These are phyloP conservation scores for Camellia sinensis DNA, from an alignment of 148 eudicot species.

Conservation along the genomic window DNA sequence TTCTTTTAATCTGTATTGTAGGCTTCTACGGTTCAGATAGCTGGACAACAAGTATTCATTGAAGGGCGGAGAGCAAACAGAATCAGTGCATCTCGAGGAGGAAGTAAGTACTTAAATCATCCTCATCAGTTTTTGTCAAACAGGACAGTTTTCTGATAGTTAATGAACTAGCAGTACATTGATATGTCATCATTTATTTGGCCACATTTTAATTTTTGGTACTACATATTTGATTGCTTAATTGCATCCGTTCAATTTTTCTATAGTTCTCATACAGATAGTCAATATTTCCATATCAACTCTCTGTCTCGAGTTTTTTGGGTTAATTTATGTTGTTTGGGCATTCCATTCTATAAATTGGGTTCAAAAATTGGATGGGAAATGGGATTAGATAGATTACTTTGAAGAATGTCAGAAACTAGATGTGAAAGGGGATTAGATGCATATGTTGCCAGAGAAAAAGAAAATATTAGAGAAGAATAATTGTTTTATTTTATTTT, in stretches of 20 bases:
- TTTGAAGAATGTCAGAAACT: neutral
- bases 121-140: neutral
- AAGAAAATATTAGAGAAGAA: too few species aligned
- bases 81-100: slow-evolving; percentile 21
- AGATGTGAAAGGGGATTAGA: neutral
- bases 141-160: neutral
- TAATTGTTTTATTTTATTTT: too few species aligned
- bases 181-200: neutral
- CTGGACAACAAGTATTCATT: slow-evolving; percentile 23
- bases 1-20: neutral
- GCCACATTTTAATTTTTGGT: neutral
- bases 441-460: neutral
- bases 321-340: too few species aligned
- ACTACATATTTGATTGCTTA: neutral
- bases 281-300: too few species aligned
- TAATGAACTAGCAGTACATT: neutral
- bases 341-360: neutral
- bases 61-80: slow-evolving; percentile 26
- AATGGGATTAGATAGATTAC: neutral
- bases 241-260: neutral
- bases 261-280: neutral
- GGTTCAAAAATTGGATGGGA: neutral
- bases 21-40: slow-evolving; percentile 26
- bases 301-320: too few species aligned
- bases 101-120: slow-evolving; percentile 17